Percentiles rank a stretch among this genome's conserved stretches.
Evolutionary conservation across 2,329 filamentous ascomycete genomes (phyloP).

Genomic region (Penicillium sp.): DNA sequence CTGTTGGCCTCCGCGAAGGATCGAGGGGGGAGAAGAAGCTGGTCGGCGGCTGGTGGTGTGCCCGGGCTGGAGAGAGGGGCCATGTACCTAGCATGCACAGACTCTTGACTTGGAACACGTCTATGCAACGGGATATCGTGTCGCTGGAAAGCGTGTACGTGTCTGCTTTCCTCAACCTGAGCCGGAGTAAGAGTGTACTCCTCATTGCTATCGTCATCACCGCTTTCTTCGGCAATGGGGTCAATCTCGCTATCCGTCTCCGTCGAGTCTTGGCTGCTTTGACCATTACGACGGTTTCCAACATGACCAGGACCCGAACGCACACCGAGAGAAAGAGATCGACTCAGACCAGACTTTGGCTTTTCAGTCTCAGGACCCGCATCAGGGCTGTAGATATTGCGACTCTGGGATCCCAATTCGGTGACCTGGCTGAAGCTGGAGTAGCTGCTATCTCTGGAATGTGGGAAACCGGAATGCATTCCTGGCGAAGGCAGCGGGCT

Average conservation of each 20-base stretch:
- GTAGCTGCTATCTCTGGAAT: slow-evolving; percentile 24
- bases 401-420: slow-evolving; percentile 33
- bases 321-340: slow-evolving; percentile 45
- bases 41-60: slow-evolving; percentile 30
- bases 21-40: slow-evolving; percentile 30
- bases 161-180: slow-evolving; percentile 38
- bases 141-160: slow-evolving; percentile 23
- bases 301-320: slow-evolving; percentile 45
- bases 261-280: slow-evolving; percentile 14
- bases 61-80: slow-evolving; percentile 27
- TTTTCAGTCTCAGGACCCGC: slow-evolving; percentile 32
- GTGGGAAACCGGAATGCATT: slow-evolving; percentile 27
- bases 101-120: slow-evolving; percentile 24
- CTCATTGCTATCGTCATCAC: slow-evolving; percentile 41
- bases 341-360: slow-evolving; percentile 35
- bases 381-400: slow-evolving; percentile 41
- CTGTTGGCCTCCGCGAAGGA: slow-evolving; percentile 32
- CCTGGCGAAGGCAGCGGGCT: slow-evolving; percentile 26
- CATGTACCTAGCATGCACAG: slow-evolving; percentile 17
- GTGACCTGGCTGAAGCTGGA: slow-evolving; percentile 33
- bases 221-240: slow-evolving; percentile 34
- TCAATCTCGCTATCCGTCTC: slow-evolving; percentile 24
- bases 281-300: slow-evolving; percentile 28
- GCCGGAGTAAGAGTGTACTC: slow-evolving; percentile 43
- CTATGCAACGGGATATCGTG: slow-evolving; percentile 4